These are phyloP conservation scores for Pseudoperonospora humuli DNA, from an alignment of 352 stramenopile genomes.

Conservation along the genomic window DNA sequence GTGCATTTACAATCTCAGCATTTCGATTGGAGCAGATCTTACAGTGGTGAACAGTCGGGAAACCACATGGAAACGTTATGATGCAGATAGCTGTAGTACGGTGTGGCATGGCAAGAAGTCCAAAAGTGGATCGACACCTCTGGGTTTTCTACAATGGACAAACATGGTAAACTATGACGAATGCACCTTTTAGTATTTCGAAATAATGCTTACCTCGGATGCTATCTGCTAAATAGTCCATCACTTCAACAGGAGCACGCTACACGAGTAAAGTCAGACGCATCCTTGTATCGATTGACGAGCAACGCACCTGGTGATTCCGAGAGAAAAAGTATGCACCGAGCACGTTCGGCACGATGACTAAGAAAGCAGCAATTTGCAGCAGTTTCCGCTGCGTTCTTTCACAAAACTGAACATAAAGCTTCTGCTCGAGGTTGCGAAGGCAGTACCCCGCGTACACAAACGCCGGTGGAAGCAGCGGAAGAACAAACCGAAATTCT, in stretches of 20 bases:
- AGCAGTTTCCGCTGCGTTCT: slow-evolving; percentile 52
- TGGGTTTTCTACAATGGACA: slow-evolving; percentile 18
- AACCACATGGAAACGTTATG: slow-evolving; percentile 82
- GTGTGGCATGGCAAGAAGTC: slow-evolving; percentile 78
- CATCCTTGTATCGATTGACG: background rate
- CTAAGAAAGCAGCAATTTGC: slow-evolving; percentile 32
- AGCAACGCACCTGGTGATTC: slow-evolving; percentile 34
- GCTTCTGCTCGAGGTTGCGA: slow-evolving; percentile 52
- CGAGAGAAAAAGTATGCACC: slow-evolving; percentile 64
- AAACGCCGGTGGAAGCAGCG: slow-evolving; percentile 57
- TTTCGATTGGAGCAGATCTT: slow-evolving; percentile 9
- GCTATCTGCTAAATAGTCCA: slow-evolving; percentile 61
- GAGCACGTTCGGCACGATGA: slow-evolving; percentile 59
- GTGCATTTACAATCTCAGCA: background rate
- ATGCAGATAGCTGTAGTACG: slow-evolving; percentile 85
- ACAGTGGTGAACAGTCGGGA: slow-evolving; percentile 73
- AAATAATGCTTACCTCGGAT: slow-evolving; percentile 36
- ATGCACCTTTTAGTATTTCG: background rate
- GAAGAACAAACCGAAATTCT: slow-evolving; percentile 85
- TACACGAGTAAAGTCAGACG: slow-evolving; percentile 10
- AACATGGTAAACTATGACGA: background rate
- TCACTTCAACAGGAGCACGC: slow-evolving; percentile 67
- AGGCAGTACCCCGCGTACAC: slow-evolving; percentile 75
- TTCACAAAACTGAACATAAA: slow-evolving; percentile 49
- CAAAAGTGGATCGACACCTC: slow-evolving; percentile 74